Percentiles rank a stretch among this genome's conserved stretches.
Conservation (phyloP, 1,284 basidiomycete species). For the Prillingera fragicola region DNA sequence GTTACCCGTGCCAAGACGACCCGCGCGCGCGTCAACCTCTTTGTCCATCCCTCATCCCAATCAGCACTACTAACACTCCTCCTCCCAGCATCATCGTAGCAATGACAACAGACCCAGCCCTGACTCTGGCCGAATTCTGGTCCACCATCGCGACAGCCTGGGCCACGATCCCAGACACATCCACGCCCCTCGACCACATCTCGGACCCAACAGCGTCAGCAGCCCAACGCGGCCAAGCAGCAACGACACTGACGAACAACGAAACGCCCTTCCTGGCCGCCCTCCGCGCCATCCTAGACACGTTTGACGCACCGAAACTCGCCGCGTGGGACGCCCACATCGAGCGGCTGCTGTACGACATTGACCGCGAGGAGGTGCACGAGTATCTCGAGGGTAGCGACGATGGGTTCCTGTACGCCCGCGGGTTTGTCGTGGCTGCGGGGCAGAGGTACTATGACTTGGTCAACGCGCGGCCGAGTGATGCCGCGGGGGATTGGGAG, state of each 20-base stretch:
- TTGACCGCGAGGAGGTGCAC: constrained; percentile 12
- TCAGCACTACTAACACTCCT: no score
- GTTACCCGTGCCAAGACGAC: no score
- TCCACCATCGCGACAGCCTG: constrained; percentile 2
- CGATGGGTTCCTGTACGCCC: constrained; percentile 11
- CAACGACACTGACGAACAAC: neutral
- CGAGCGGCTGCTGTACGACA: constrained; percentile 4
- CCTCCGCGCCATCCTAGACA: neutral
- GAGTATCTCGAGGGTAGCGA: constrained; percentile 2
- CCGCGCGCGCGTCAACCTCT: no score
- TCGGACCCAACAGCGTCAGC: neutral
- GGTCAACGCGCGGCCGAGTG: constrained; percentile 2
- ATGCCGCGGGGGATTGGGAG: no score
- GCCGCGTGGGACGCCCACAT: constrained; percentile 8
- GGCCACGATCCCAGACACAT: neutral
- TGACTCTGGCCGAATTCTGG: constrained; percentile 4
- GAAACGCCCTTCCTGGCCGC: neutral
- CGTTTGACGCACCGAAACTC: neutral
- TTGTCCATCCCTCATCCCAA: no score
- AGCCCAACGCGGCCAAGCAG: neutral
- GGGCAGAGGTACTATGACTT: constrained; percentile 7
- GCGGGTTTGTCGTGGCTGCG: constrained; percentile 8
- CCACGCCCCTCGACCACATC: neutral
- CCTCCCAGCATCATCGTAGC: no score
- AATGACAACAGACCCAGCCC: no score